Evolutionary conservation across 2,329 filamentous ascomycete species (phyloP).

Genomic region (Fusarium sp.): DNA sequence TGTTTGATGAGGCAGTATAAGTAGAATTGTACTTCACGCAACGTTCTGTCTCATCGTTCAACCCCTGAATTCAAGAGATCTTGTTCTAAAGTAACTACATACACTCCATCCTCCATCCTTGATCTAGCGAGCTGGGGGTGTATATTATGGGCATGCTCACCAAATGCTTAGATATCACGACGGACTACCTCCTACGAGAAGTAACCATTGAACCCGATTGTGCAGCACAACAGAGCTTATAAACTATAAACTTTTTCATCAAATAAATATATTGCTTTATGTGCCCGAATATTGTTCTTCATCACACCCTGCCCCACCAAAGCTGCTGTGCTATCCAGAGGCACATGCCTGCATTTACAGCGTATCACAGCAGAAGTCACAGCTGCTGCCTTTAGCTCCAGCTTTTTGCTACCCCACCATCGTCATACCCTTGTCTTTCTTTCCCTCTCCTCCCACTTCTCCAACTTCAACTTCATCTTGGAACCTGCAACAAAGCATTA

Average conservation of each 20-base stretch:
- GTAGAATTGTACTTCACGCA: too few species aligned
- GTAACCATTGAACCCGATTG: neutral
- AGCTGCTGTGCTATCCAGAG: conserved; percentile 13
- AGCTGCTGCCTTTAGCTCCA: conserved; percentile 13
- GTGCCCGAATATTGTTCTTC: neutral
- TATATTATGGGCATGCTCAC: neutral
- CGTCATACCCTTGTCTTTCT: conserved; percentile 33
- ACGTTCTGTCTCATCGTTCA: too few species aligned
- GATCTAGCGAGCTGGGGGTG: too few species aligned
- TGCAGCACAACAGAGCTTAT: neutral
- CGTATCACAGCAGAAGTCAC: neutral
- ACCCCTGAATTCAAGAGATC: too few species aligned
- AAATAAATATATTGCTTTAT: neutral
- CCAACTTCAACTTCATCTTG: conserved; percentile 11
- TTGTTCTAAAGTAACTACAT: too few species aligned
- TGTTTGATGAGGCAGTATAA: too few species aligned
- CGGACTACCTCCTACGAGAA: neutral
- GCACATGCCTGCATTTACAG: neutral
- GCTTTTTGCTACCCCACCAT: conserved; percentile 35
- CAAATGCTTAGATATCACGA: neutral
- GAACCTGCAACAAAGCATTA: conserved; percentile 1
- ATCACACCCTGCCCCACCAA: conserved; percentile 14
- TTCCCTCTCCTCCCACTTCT: conserved; percentile 7
- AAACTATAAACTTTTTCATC: neutral
- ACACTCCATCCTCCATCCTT: too few species aligned